Evolutionary conservation across 192 early-diverging fungal species (phyloP), one percentile per base, ranked within the genome.

Genomic region (Nowakowskiella sp.): DNA sequence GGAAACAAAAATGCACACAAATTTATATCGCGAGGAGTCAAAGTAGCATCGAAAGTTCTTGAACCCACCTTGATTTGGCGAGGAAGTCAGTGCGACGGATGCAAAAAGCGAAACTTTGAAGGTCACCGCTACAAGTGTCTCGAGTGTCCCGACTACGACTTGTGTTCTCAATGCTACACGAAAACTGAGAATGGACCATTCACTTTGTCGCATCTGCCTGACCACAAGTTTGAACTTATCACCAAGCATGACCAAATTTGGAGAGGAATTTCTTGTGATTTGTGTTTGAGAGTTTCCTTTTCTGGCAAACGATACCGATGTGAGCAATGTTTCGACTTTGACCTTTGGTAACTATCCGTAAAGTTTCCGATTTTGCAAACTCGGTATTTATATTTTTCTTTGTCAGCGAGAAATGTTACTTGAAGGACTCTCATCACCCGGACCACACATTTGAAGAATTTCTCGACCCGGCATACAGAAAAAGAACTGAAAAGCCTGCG

Each of bases 201-300:
- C n/a, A n/a, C n/a, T n/a, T n/a, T n/a, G 6, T 6, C 25, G 1
- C 62, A 64, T 28, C 13, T 25, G 2, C 26, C 31, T 1, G 53
- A 43, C 1, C 61, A 62, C 26, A 57, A 55, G 61, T 62, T 62
- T n/a, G n/a, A n/a, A n/a, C n/a, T n/a, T n/a, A n/a, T n/a, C 53
- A 62, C 55, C 52, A 36, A 55, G 29, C 24, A 27, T 1, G 51
- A 56, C 31, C 32, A 32, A 7, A 6, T n/a, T 8, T 21, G 29
- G 42, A 32, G 29, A 10, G 22, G 28, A 1, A 1, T 33, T n/a
- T 49, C 10, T 53, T 49, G 53, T 0, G 53, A 31, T 6, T 32
- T 29, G 24, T 34, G 13, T 13, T 25, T 28, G n/a, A 9, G 3
- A 16, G 44, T 24, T 25, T 1, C 10, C 30, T 25, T 9, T 46